A percentile compares a stretch with the other conserved stretches of the same genome.
phyloP scores from a whole-genome alignment of 2,329 filamentous ascomycete species.

The Sporothrix dimorphospora region DNA sequence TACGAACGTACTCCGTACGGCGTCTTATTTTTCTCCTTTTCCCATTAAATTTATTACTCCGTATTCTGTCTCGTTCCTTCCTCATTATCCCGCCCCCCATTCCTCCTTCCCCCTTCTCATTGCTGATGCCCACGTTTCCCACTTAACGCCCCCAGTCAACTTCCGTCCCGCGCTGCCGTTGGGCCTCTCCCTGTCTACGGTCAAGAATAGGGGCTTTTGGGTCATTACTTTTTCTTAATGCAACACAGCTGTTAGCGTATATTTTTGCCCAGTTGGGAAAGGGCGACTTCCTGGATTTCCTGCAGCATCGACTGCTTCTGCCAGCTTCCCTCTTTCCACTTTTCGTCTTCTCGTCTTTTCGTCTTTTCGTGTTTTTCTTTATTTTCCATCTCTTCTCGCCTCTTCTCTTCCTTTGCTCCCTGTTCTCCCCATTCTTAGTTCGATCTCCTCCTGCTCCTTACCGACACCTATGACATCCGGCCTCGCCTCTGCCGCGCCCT shows the following conservation, averaged over 20 bases:
- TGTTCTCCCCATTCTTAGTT: neutral
- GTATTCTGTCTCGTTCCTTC: neutral
- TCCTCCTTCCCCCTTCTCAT: neutral
- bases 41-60: neutral
- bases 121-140: neutral
- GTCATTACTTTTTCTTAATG: neutral
- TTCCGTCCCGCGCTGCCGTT: conserved; percentile 9
- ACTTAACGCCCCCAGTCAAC: neutral
- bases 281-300: conserved; percentile 8
- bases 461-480: conserved; percentile 2
- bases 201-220: conserved; percentile 13
- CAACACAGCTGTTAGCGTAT: conserved; percentile 14
- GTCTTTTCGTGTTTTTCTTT: neutral
- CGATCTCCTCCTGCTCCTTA: neutral
- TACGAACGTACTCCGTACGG: neutral
- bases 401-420: neutral
- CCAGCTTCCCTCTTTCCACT: conserved; percentile 13
- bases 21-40: neutral
- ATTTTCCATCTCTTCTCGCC: neutral
- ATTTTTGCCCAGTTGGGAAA: conserved; percentile 6
- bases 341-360: neutral
- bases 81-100: neutral
- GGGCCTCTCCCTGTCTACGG: neutral
- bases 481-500: neutral
- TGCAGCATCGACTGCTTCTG: neutral